These are phyloP conservation scores for Pichia pseudocactophila DNA, from an alignment of 805 yeast genomes.

Conservation along the genomic window DNA sequence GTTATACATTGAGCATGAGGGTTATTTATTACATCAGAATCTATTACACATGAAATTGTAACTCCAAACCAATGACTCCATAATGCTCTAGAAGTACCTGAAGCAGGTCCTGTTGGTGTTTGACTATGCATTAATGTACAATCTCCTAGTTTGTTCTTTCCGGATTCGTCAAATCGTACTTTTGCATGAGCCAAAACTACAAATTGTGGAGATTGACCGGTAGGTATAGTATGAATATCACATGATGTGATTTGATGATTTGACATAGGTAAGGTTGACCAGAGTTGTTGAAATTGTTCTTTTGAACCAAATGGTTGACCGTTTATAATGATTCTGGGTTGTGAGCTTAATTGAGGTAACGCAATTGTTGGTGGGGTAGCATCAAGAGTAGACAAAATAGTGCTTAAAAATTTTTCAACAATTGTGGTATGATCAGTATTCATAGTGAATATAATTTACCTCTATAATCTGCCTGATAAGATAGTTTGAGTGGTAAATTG, in stretches of 20 bases:
- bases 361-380: slow-evolving; percentile 14
- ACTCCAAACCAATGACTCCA: slow-evolving; percentile 74
- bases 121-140: slow-evolving; percentile 41
- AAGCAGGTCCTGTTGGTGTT: slow-evolving; percentile 6
- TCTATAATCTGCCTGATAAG: too few species aligned
- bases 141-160: slow-evolving; percentile 57
- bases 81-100: slow-evolving; percentile 33
- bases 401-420: slow-evolving; percentile 19
- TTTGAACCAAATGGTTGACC: slow-evolving; percentile 49
- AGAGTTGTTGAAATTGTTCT: slow-evolving; percentile 45
- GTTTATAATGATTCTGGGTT: slow-evolving; percentile 47
- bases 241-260: slow-evolving; percentile 56
- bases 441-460: too few species aligned
- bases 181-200: slow-evolving; percentile 43
- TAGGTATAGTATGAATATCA: slow-evolving; percentile 55
- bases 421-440: slow-evolving; percentile 1
- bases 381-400: slow-evolving; percentile 22
- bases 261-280: slow-evolving; percentile 49
- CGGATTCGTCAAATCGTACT: slow-evolving; percentile 70
- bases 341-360: slow-evolving; percentile 40
- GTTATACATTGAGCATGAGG: slow-evolving; percentile 40
- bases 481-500: too few species aligned
- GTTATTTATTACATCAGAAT: slow-evolving; percentile 35
- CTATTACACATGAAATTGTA: slow-evolving; percentile 48
- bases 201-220: slow-evolving; percentile 11